These are phyloP conservation scores for Aspergillus aculeatinus DNA, from an alignment of 2,329 filamentous ascomycete species.

Conservation along the genomic window DNA sequence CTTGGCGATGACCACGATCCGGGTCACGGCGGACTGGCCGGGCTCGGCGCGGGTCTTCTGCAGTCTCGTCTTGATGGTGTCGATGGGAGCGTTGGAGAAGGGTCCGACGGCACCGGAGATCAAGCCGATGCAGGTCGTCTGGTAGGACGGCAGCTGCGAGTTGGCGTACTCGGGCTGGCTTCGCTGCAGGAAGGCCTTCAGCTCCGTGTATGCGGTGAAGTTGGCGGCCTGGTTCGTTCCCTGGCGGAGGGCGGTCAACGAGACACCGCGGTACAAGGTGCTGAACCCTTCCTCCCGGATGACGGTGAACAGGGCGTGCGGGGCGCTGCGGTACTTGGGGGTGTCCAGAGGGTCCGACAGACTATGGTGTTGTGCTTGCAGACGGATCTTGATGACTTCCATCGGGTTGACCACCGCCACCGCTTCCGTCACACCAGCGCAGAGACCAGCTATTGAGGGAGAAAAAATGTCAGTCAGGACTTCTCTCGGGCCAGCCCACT, in stretches of 20 bases:
- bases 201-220: slow-evolving; percentile 95
- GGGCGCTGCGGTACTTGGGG: slow-evolving; percentile 95
- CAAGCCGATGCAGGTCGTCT: slow-evolving; percentile 87
- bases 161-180: slow-evolving; percentile 68
- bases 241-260: slow-evolving; percentile 87
- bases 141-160: slow-evolving; percentile 73
- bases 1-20: slow-evolving; percentile 74
- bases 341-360: slow-evolving; percentile 96
- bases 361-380: slow-evolving; percentile 96
- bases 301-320: slow-evolving; percentile 79
- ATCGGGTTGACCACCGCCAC: slow-evolving; percentile 96
- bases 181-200: slow-evolving; percentile 74
- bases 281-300: slow-evolving; percentile 85
- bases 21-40: slow-evolving; percentile 74
- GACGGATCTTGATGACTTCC: slow-evolving; percentile 98
- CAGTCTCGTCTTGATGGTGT: slow-evolving; percentile 96
- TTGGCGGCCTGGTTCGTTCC: slow-evolving; percentile 98
- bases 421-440: slow-evolving; percentile 92
- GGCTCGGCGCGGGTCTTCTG: slow-evolving; percentile 83
- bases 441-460: slow-evolving; percentile 66
- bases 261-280: slow-evolving; percentile 89
- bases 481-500: background rate
- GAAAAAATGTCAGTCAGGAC: slow-evolving; percentile 11
- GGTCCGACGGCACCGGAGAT: slow-evolving; percentile 94
- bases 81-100: slow-evolving; percentile 93